phyloP scores from a whole-genome alignment of 176 grass and related monocot genomes.

The Pontederia paniculata region DNA sequence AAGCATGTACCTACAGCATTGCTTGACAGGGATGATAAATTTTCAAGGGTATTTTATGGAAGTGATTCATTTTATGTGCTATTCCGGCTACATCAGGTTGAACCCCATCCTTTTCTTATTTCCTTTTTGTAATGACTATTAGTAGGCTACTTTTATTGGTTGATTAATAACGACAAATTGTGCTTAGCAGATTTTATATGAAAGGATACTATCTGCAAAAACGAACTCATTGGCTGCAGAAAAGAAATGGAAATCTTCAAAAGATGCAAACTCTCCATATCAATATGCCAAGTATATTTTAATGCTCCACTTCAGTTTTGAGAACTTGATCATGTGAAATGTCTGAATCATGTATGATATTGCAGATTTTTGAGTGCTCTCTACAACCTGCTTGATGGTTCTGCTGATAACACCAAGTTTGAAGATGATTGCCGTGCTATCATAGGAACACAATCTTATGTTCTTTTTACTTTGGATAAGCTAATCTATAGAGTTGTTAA shows the following conservation, averaged over 20 bases:
- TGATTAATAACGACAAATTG: neutral
- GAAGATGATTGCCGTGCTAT: constrained; percentile 56
- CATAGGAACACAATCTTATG: constrained; percentile 44
- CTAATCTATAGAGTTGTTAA: constrained; percentile 68
- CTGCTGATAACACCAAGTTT: constrained; percentile 54
- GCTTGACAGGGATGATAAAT: constrained; percentile 20
- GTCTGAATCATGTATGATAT: constrained; percentile 5
- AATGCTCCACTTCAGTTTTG: neutral
- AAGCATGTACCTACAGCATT: constrained; percentile 39
- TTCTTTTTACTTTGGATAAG: constrained; percentile 68
- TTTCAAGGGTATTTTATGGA: constrained; percentile 45
- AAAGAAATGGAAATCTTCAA: constrained; percentile 50
- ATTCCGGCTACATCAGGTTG: constrained; percentile 60
- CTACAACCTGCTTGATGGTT: constrained; percentile 53
- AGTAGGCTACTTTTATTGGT: neutral
- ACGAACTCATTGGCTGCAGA: constrained; percentile 46
- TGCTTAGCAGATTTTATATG: constrained; percentile 52
- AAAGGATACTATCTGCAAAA: constrained; percentile 59
- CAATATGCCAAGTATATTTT: constrained; percentile 34
- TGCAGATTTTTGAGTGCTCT: constrained; percentile 53
- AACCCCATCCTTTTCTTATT: constrained; percentile 6
- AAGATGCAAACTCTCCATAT: constrained; percentile 27
- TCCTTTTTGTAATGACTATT: neutral
- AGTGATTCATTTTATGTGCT: constrained; percentile 60
- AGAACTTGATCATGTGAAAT: constrained; percentile 21